phyloP scores from a whole-genome alignment of 108 stramenopile species.

The Thalassiosira profunda region DNA sequence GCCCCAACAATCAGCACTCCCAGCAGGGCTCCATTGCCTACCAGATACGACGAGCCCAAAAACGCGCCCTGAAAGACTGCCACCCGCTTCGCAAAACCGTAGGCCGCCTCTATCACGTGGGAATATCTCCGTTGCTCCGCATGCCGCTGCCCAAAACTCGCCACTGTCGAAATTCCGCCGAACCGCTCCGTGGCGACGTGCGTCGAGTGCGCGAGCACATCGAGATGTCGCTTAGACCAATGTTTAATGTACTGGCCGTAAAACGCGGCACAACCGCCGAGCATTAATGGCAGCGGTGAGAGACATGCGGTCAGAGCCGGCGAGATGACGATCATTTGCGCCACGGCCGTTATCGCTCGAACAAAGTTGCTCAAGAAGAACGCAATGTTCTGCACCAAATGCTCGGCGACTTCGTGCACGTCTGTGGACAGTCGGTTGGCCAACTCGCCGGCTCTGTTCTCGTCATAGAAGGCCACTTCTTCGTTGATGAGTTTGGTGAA shows the following conservation, averaged over 20 bases:
- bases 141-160: conserved; percentile 31
- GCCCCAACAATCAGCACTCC: conserved; percentile 33
- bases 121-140: conserved; percentile 34
- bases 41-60: conserved; percentile 39
- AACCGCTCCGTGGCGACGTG: conserved; percentile 49
- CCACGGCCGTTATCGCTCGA: conserved; percentile 25
- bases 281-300: conserved; percentile 14
- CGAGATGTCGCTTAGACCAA: conserved; percentile 43
- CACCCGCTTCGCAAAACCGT: conserved; percentile 40
- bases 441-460: conserved; percentile 42
- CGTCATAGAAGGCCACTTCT: conserved; percentile 36
- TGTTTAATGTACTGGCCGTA: conserved; percentile 35
- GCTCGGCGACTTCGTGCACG: conserved; percentile 51
- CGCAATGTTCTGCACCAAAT: conserved; percentile 47
- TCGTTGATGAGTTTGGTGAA: conserved; percentile 38
- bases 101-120: conserved; percentile 41
- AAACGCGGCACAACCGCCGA: conserved; percentile 29
- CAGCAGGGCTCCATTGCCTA: conserved; percentile 37
- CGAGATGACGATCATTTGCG: conserved; percentile 30
- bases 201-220: conserved; percentile 46
- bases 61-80: conserved; percentile 49
- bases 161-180: conserved; percentile 39
- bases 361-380: conserved; percentile 35
- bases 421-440: conserved; percentile 50
- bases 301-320: conserved; percentile 35